Conservation (phyloP, 106 monocot genomes). For the Acanthochlamys bracteata region DNA sequence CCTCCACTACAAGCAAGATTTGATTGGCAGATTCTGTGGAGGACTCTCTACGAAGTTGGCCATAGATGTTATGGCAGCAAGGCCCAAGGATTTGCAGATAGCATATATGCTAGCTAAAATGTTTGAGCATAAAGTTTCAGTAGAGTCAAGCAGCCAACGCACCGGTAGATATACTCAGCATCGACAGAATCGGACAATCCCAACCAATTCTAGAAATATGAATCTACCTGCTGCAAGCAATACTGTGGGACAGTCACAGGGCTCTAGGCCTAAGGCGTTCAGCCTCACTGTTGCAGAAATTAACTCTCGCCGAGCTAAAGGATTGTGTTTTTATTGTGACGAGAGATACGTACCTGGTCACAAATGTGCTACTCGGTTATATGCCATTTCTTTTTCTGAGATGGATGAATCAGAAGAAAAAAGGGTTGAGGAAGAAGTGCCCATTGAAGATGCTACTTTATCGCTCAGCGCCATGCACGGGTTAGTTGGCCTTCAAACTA, state of each 20-base stretch:
- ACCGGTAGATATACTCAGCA: too few species aligned
- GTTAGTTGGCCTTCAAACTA: background rate
- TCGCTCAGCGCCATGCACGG: background rate
- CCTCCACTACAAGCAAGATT: too few species aligned
- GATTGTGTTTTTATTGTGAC: background rate
- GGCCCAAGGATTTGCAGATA: too few species aligned
- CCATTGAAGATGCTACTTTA: background rate
- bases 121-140: too few species aligned
- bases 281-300: too few species aligned
- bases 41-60: too few species aligned
- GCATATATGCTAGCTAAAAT: too few species aligned
- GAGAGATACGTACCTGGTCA: background rate
- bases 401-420: background rate
- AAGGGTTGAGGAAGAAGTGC: background rate
- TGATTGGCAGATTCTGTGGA: too few species aligned
- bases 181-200: too few species aligned
- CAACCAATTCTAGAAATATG: too few species aligned
- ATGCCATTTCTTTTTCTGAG: background rate
- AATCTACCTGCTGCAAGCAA: background rate
- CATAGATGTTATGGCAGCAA: too few species aligned
- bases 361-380: background rate
- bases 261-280: background rate
- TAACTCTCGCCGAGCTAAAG: background rate
- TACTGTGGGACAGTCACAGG: background rate
- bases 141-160: too few species aligned